These are phyloP conservation scores for Ustilago crameri DNA, from an alignment of 1,284 basidiomycete genomes.

Conservation along the genomic window DNA sequence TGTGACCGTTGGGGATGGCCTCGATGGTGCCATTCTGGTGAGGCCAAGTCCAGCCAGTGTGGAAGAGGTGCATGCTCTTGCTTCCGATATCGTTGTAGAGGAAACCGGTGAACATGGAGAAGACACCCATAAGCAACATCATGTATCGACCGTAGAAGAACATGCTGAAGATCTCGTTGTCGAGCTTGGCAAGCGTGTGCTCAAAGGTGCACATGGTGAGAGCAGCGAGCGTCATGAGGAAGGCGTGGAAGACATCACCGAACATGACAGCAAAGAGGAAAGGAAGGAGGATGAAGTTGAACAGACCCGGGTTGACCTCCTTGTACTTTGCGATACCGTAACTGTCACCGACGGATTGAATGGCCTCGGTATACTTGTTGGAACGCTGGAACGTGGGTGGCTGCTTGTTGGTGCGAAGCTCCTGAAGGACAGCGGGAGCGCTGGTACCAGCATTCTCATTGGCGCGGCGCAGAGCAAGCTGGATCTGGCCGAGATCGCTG, in stretches of 20 bases:
- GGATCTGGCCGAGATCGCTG: slow-evolving; percentile 85
- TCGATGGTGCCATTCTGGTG: slow-evolving; percentile 65
- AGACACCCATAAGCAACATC: slow-evolving; percentile 94
- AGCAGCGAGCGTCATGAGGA: slow-evolving; percentile 82
- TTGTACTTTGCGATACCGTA: slow-evolving; percentile 96
- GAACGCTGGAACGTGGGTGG: slow-evolving; percentile 96
- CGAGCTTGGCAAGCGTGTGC: slow-evolving; percentile 78
- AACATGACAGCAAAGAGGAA: slow-evolving; percentile 99
- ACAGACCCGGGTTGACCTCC: slow-evolving; percentile 96
- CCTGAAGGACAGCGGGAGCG: slow-evolving; percentile 90
- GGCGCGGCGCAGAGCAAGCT: slow-evolving; percentile 89
- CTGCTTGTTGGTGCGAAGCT: slow-evolving; percentile 86
- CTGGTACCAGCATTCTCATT: slow-evolving; percentile 93
- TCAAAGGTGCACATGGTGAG: slow-evolving; percentile 87
- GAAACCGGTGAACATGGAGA: slow-evolving; percentile 91
- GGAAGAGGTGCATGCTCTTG: slow-evolving; percentile 86
- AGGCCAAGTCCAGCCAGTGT: slow-evolving; percentile 88
- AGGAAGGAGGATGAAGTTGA: slow-evolving; percentile 93
- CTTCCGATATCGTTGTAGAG: slow-evolving; percentile 99
- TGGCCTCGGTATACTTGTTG: slow-evolving; percentile 96
- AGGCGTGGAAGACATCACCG: slow-evolving; percentile 96
- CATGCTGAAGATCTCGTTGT: slow-evolving; percentile 87
- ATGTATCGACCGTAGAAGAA: slow-evolving; percentile 99
- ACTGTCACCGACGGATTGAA: slow-evolving; percentile 97
- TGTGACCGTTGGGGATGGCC: slow-evolving; percentile 71